These are phyloP conservation scores for Fusarium kyushuense DNA, from an alignment of 2,329 filamentous ascomycete genomes.

Conservation along the genomic window DNA sequence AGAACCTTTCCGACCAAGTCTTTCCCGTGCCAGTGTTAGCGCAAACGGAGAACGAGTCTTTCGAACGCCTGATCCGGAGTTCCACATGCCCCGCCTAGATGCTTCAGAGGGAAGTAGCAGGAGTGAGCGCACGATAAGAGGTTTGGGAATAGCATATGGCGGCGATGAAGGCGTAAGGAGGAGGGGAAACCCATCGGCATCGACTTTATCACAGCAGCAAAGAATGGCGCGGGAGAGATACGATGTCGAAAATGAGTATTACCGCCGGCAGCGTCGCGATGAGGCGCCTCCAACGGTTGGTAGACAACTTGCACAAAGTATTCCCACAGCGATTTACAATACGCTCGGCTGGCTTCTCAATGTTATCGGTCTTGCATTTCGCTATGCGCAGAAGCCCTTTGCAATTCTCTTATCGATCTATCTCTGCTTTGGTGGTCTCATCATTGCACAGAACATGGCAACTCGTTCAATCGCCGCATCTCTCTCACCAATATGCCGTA, in stretches of 20 bases:
- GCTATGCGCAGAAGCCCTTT: conserved; percentile 73
- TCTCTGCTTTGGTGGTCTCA: conserved; percentile 68
- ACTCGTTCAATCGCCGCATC: conserved; percentile 71
- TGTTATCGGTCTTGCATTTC: conserved; percentile 69
- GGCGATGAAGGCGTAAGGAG: conserved; percentile 48
- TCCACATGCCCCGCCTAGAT: conserved; percentile 65
- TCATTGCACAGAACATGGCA: conserved; percentile 71
- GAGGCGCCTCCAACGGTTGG: conserved; percentile 39
- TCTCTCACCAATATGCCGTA: conserved; percentile 75
- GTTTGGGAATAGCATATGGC: conserved; percentile 38
- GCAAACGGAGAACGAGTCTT: conserved; percentile 40
- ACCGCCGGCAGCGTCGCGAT: conserved; percentile 20
- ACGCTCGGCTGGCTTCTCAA: conserved; percentile 64
- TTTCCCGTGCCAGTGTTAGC: conserved; percentile 55
- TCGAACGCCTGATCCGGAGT: conserved; percentile 62
- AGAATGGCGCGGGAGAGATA: conserved; percentile 33
- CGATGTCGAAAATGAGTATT: conserved; percentile 34
- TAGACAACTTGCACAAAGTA: conserved; percentile 51
- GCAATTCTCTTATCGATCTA: conserved; percentile 72
- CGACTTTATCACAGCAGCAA: conserved; percentile 46
- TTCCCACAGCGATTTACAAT: conserved; percentile 56
- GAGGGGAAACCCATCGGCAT: conserved; percentile 32
- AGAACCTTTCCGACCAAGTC: conserved; percentile 66
- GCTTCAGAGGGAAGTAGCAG: conserved; percentile 52
- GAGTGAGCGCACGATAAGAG: conserved; percentile 52